phyloP scores from a whole-genome alignment of 805 yeast species.

The Schwanniomyces pseudopolymorphus region DNA sequence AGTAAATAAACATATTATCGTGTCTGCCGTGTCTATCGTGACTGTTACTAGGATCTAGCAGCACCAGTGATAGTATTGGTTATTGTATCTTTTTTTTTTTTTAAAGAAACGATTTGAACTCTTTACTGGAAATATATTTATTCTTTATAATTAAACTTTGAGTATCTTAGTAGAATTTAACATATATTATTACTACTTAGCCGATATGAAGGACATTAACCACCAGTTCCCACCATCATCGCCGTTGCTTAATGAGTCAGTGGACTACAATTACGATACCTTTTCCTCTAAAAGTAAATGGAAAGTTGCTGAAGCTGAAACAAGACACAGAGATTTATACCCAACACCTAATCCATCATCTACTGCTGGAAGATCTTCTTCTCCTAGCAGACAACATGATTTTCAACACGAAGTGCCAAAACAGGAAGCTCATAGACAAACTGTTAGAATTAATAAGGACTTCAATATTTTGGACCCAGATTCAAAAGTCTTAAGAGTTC shows the following conservation, averaged over 20 bases:
- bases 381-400: conserved; percentile 25
- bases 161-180: not conserved
- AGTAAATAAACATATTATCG: not conserved
- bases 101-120: not conserved
- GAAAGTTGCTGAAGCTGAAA: conserved; percentile 5
- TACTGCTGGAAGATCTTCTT: conserved; percentile 39
- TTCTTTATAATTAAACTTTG: not conserved
- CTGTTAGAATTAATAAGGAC: conserved; percentile 27
- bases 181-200: not conserved
- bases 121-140: not conserved
- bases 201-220: not conserved
- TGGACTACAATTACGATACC: conserved; percentile 7
- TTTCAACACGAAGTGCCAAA: conserved; percentile 2
- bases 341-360: conserved; percentile 77
- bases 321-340: conserved; percentile 29
- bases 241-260: conserved; percentile 37
- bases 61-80: not conserved
- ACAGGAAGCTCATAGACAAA: not conserved
- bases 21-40: not conserved
- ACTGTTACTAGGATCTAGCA: not conserved
- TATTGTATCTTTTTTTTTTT: not conserved
- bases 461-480: conserved; percentile 38
- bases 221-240: conserved; percentile 52
- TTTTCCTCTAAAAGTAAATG: conserved; percentile 3
- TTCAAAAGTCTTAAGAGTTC: conserved; percentile 31